phyloP scores from a whole-genome alignment of 768 basidiomycete species.

The Chalciporus chontae region DNA sequence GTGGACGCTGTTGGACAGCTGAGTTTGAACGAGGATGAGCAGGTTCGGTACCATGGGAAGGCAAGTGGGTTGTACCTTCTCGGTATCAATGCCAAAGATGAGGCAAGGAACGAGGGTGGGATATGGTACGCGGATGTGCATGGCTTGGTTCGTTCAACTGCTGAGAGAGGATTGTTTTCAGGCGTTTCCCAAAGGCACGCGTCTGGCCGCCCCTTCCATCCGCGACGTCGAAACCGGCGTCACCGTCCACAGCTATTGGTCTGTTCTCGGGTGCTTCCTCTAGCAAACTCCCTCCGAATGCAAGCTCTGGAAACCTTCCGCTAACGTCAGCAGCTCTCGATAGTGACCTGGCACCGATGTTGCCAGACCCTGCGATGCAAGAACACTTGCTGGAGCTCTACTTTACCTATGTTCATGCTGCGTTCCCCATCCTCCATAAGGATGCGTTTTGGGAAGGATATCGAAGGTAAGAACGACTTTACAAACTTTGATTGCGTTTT shows the following conservation, averaged over 20 bases:
- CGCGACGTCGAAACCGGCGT: conserved; percentile 21
- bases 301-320: conserved; percentile 8
- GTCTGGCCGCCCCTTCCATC: conserved; percentile 72
- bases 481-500: not conserved
- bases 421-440: conserved; percentile 76
- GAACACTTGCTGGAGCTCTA: conserved; percentile 72
- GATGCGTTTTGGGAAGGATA: conserved; percentile 61
- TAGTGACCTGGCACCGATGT: conserved; percentile 36
- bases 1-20: conserved; percentile 80
- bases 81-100: conserved; percentile 54
- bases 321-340: conserved; percentile 26
- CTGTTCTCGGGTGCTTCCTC: conserved; percentile 1
- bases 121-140: conserved; percentile 53
- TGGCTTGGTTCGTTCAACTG: conserved; percentile 9
- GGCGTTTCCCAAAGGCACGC: conserved; percentile 84
- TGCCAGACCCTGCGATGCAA: conserved; percentile 62
- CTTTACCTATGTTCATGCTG: conserved; percentile 78
- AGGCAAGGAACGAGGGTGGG: conserved; percentile 69
- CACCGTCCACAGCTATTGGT: conserved; percentile 7
- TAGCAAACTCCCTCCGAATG: conserved; percentile 4
- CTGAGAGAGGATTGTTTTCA: conserved; percentile 30
- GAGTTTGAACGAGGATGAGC: conserved; percentile 81
- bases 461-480: conserved; percentile 30
- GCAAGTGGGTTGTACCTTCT: conserved; percentile 77
- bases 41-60: conserved; percentile 85